Conservation (phyloP, 1,139 yeast species). For the Blastobotrys illinoisensis region DNA sequence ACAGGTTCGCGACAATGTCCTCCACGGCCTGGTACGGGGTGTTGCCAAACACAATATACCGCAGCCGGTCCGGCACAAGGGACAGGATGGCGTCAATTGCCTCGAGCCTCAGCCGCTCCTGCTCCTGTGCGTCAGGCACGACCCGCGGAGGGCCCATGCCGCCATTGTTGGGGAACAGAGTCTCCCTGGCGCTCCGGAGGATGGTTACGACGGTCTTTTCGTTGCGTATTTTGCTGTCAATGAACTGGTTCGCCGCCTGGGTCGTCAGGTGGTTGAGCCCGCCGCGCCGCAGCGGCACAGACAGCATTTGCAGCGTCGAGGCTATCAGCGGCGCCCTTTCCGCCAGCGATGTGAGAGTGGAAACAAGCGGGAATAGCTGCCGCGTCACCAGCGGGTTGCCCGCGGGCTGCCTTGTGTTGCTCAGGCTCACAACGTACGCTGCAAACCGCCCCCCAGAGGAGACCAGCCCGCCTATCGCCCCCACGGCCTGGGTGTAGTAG, state of each 20-base stretch:
- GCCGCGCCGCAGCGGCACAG: slow-evolving; percentile 26
- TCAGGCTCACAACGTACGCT: slow-evolving; percentile 21
- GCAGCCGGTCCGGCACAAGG: slow-evolving; percentile 15
- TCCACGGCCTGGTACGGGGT: slow-evolving; percentile 31
- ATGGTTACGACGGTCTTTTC: slow-evolving; percentile 23
- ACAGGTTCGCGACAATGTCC: slow-evolving; percentile 34
- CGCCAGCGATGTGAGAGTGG: slow-evolving; percentile 20
- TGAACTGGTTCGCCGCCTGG: slow-evolving; percentile 24
- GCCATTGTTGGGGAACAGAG: slow-evolving; percentile 38
- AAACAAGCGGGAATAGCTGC: slow-evolving; percentile 24
- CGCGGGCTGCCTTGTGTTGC: slow-evolving; percentile 9
- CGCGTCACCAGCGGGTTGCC: slow-evolving; percentile 17
- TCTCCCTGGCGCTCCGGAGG: slow-evolving; percentile 29
- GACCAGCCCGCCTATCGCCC: slow-evolving; percentile 13
- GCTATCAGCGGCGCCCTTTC: slow-evolving; percentile 28
- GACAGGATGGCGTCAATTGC: slow-evolving; percentile 19
- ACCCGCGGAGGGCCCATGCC: slow-evolving; percentile 39
- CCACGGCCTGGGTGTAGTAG: slow-evolving; percentile 14
- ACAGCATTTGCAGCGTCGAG: slow-evolving; percentile 23
- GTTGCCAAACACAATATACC: slow-evolving; percentile 21
- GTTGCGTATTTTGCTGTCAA: slow-evolving; percentile 16
- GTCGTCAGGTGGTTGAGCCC: slow-evolving; percentile 22
- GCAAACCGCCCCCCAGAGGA: slow-evolving; percentile 18
- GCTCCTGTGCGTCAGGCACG: slow-evolving; percentile 27
- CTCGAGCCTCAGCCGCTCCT: slow-evolving; percentile 18